Evolutionary conservation across 768 basidiomycete species (phyloP).

Genomic region (Roridomyces roridus): DNA sequence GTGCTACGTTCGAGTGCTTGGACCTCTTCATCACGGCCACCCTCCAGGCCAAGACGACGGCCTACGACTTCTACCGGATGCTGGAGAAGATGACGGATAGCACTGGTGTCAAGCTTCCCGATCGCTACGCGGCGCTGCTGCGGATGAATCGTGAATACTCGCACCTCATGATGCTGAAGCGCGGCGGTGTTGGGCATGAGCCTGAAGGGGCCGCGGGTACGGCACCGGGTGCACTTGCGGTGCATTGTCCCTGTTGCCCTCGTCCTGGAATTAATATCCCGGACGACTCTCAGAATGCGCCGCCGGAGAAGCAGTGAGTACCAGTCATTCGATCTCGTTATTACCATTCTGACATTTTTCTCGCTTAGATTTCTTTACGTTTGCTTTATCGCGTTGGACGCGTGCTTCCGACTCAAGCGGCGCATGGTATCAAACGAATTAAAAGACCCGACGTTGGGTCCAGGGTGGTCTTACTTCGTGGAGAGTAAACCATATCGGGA

Average conservation of each 20-base stretch:
- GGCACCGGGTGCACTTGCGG: not conserved
- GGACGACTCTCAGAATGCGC: not conserved
- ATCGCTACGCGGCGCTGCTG: not conserved
- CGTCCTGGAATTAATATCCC: not conserved
- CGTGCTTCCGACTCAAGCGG: not conserved
- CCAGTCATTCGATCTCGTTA: no score
- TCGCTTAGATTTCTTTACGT: not conserved
- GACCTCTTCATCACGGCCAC: slow-evolving; percentile 4
- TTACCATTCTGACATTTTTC: not conserved
- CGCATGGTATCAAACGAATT: not conserved
- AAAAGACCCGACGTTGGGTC: not conserved
- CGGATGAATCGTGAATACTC: not conserved
- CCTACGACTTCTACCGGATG: slow-evolving; percentile 19
- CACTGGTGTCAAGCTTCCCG: not conserved
- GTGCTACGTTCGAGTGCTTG: slow-evolving; percentile 4
- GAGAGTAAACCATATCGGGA: not conserved
- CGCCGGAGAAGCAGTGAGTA: not conserved
- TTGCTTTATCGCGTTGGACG: not conserved
- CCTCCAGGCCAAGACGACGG: slow-evolving; percentile 13
- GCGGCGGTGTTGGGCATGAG: not conserved
- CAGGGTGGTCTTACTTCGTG: not conserved
- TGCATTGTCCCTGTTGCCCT: not conserved
- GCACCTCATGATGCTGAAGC: not conserved
- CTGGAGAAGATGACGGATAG: slow-evolving; percentile 12
- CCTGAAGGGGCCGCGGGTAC: not conserved